Base-by-base conservation (phyloP, 306 rosid genomes). In the Purshia tridentata region DNA sequence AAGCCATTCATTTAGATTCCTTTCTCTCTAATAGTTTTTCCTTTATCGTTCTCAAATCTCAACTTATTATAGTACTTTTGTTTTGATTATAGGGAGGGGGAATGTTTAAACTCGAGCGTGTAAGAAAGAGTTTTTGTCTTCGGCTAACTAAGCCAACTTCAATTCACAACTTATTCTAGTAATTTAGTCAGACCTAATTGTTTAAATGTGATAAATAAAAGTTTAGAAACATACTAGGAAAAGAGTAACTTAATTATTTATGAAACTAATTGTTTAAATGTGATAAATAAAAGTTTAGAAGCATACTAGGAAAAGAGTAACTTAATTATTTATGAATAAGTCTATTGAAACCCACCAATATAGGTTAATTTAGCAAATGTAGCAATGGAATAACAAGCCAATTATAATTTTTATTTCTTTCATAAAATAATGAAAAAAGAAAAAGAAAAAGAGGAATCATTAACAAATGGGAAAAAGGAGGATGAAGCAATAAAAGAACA, bases 141-240 rank as follows among this genome's bases (percentile, higher is more conserved):
- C n/a, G n/a, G n/a, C n/a, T n/a, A n/a, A n/a, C n/a, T n/a, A n/a
- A n/a, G n/a, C n/a, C n/a, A n/a, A n/a, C n/a, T n/a, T 13, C 23
- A 67, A 67, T 29, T 67, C 46, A 23, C 58, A 15, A 44, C 20
- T 49, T 18, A 64, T 64, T 64, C 69, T 42, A 44, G 37, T 49
- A 49, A 49, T 14, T 11, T 14, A 54, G 63, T 10, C 63, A 4
- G 63, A 2, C 41, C 1, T 9, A 50, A 51, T 55, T 69, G 51
- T 54, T 69, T 47, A 23, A 67, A 8, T 47, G 19, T 23, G 64
- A 29, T n/a, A 41, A 13, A 3, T 46, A 22, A 57, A 15, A 18
- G 63, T 57, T 57, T 19, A 60, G 5, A n/a, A 37, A 11, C 46
- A 60, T 60, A 45, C 66, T 40, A 61, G 8, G 45, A 61, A 29